Conservation (phyloP, 345 rosid species). For the Euphorbia lathyris region DNA sequence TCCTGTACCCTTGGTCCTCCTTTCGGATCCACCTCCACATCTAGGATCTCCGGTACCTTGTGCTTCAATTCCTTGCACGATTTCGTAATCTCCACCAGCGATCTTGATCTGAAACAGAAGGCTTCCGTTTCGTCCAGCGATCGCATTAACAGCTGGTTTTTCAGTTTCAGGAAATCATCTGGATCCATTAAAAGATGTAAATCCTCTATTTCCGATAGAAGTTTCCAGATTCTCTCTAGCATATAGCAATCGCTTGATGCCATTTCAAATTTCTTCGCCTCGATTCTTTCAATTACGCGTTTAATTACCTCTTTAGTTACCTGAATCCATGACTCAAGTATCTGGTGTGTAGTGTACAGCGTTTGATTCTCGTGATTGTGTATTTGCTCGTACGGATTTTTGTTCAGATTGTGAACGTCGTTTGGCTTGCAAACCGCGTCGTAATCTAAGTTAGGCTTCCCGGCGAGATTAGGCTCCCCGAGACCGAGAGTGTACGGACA, state of each 20-base stretch:
- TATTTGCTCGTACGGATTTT: constrained; percentile 46
- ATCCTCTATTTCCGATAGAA: constrained; percentile 65
- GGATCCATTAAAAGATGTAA: constrained; percentile 79
- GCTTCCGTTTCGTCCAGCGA: constrained; percentile 52
- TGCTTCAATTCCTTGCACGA: constrained; percentile 67
- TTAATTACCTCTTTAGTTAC: constrained; percentile 39
- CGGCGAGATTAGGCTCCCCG: constrained; percentile 77
- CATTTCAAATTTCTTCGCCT: constrained; percentile 30
- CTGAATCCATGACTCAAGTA: constrained; percentile 81
- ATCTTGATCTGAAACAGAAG: constrained; percentile 77
- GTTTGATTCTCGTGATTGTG: constrained; percentile 71
- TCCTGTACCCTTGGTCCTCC: constrained; percentile 94
- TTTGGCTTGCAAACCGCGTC: constrained; percentile 73
- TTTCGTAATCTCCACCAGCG: constrained; percentile 58
- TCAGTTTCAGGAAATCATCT: constrained; percentile 70
- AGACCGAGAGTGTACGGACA: constrained; percentile 77
- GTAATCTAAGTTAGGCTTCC: constrained; percentile 75
- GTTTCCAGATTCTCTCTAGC: constrained; percentile 71
- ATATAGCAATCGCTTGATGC: constrained; percentile 64
- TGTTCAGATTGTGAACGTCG: constrained; percentile 52
- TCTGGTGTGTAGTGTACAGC: constrained; percentile 64
- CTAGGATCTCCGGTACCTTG: constrained; percentile 63
- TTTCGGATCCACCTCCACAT: constrained; percentile 86
- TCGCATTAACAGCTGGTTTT: constrained; percentile 50
- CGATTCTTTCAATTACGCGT: constrained; percentile 49